Percentiles rank a stretch among this genome's conserved stretches.
phyloP scores from a whole-genome alignment of 345 rosid genomes.

The Brassica napus region Da-Ae NC_063451.1:33356501-33357000 shows the following conservation, averaged over 20 bases:
- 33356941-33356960: not conserved
- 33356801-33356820: not conserved
- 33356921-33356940: not conserved
- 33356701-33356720: not conserved
- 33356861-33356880: not conserved
- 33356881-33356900: not conserved
- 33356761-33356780: not conserved
- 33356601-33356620: not conserved
- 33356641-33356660: not conserved
- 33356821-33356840: not conserved
- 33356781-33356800: not conserved
- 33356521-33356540: too few species aligned
- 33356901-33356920: not conserved
- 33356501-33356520: too few species aligned
- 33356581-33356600: not conserved
- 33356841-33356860: not conserved
- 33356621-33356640: not conserved
- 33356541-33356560: too few species aligned
- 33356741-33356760: not conserved
- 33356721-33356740: not conserved
- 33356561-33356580: too few species aligned
- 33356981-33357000: slow-evolving; percentile 88
- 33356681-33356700: not conserved
- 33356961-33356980: slow-evolving; percentile 4
- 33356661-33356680: not conserved